Evolutionary conservation across 2,329 filamentous ascomycete species (phyloP), one percentile per base, ranked within the genome.

Genomic region (Falciphora oryzae): DNA sequence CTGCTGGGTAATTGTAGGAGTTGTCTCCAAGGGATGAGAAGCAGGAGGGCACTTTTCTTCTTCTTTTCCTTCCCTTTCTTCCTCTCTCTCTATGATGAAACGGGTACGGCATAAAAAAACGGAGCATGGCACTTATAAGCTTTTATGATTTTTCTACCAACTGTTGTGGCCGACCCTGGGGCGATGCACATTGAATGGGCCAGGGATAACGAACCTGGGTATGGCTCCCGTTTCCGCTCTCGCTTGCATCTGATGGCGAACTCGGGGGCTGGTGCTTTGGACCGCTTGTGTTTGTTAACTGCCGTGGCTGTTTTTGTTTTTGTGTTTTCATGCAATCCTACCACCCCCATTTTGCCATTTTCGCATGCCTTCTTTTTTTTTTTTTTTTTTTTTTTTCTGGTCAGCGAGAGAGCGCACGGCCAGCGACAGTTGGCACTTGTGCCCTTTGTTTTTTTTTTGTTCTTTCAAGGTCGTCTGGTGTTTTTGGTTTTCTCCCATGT

Each of bases 121-220:
- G 44, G 44, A 53, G 44, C 44, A 53, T 53, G 44, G 44, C 14
- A 53, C 14, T 25, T 53, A 53, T 53, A 53, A 53, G 44, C 44
- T 53, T 50, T 53, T 53, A 53, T 53, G 44, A 53, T 53, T n/a
- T 53, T 53, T 53, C 44, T 53, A 53, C n/a, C 44, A 22, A 22
- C 4, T 53, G 4, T 25, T 25, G 44, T n/a, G 44, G 44, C n/a
- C 44, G 4, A 5, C 18, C 18, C 44, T 25, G 44, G 22, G 44
- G 44, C 44, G 18, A 25, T n/a, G 22, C 14, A 25, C 44, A 53
- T 53, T 53, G 22, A 53, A 53, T 10, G 44, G 44, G n/a, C 44
- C 44, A n/a, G 22, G 44, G 44, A 22, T 11, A 25, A 25, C 18
- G 44, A 53, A 53, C 8, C 44, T 50, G 32, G 32, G 32, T n/a